These are phyloP conservation scores for Cornus kousa DNA, from an alignment of 148 eudicot species.

Conservation along the genomic window DNA sequence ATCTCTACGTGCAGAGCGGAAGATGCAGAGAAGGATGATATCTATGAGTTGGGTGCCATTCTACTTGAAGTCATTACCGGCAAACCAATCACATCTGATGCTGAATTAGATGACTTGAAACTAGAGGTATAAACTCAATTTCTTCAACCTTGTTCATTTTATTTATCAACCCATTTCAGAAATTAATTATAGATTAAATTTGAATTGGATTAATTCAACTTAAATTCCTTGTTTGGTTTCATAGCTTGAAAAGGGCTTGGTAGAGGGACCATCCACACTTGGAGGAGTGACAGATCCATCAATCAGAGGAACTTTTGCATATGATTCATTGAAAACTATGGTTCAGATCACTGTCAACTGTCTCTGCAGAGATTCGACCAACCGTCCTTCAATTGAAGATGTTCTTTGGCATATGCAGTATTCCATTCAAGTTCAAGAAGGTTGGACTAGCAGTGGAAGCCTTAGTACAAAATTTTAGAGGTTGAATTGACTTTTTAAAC, in stretches of 20 bases:
- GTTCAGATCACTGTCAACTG: conserved; percentile 67
- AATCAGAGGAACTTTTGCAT: conserved; percentile 73
- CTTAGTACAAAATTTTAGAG: conserved; percentile 42
- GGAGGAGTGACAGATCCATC: conserved; percentile 55
- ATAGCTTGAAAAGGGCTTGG: conserved; percentile 74
- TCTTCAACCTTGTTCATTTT: neutral
- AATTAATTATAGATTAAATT: neutral
- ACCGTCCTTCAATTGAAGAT: conserved; percentile 82
- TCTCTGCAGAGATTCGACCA: conserved; percentile 47
- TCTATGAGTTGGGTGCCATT: conserved; percentile 68
- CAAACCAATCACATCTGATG: conserved; percentile 58
- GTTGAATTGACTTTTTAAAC: neutral
- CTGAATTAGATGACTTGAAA: conserved; percentile 47
- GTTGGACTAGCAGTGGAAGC: conserved; percentile 90
- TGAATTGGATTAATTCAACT: neutral
- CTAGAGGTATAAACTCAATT: conserved; percentile 44
- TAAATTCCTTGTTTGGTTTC: conserved; percentile 5
- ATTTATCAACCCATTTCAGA: neutral
- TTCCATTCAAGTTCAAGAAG: conserved; percentile 88
- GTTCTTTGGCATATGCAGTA: conserved; percentile 95
- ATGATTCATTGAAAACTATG: conserved; percentile 75
- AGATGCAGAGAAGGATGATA: conserved; percentile 68
- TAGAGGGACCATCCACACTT: conserved; percentile 71
- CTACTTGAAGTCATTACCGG: conserved; percentile 78
- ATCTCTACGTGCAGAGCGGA: conserved; percentile 17